Evolutionary conservation across 345 rosid genomes (phyloP), one percentile per base, ranked within the genome.

Genomic region (Pistacia integerrima): DNA sequence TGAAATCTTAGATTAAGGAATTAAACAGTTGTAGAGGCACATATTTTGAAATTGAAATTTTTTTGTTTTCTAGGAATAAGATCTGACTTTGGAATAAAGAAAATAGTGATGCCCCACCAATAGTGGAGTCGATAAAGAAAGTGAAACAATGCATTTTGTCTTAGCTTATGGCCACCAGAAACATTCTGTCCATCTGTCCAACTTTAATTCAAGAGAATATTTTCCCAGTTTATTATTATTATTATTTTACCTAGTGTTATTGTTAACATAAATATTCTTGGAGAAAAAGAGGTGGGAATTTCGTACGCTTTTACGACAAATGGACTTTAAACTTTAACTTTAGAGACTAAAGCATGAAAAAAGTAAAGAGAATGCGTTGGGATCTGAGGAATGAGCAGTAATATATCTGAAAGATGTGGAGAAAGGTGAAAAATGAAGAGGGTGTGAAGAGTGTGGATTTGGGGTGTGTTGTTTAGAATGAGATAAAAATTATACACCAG

Each of bases 361-460:
- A 17, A 46, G 18, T 28, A 60, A 46, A 70, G 9, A 35, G n/a
- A 8, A 0, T 52, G 75, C 83, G 68, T 77, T 28, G 78, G 82
- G 83, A 84, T 84, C 79, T 69, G 83, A 79, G 60, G 36, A 18
- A 10, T 59, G 35, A 69, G 36, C n/a, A 61, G 60, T 46, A 17
- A 10, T 33, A n/a, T 55, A 80, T 67, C 51, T 48, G 16, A 25
- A 25, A 25, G 25, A 25, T 25, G 25, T 25, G 25, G 25, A 25
- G 25, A 25, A 25, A 25, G 25, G 57, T 1, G 1, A 14, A 13
- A 52, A 52, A 52, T 13, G 57, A 52, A 12, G 18, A 52, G 57
- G 57, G 57, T 52, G 57, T 52, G 57, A 52, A 52, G 17, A 12
- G 57, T 17, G 13, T 52, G 57, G 57, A 14, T 14, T 16, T 30